Percentiles rank a stretch among this genome's conserved stretches.
Conservation (phyloP, 164 flowering plant genomes). For the Magnolia sinica region DNA sequence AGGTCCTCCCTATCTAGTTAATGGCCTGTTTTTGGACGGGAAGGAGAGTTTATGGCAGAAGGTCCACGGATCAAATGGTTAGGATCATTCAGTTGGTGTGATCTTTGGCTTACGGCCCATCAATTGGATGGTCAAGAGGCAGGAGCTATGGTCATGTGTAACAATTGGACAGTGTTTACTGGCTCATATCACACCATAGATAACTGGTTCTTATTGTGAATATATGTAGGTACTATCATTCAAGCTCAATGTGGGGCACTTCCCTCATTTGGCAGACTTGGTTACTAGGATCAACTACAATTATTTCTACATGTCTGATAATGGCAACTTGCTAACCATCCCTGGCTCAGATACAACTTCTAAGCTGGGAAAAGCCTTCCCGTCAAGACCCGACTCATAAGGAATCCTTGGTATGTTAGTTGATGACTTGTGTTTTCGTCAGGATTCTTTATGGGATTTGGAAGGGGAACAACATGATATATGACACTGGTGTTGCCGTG, state of each 20-base stretch:
- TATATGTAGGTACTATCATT: constrained; percentile 78
- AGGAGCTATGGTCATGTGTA: background rate
- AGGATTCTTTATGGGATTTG: too few relatives aligned
- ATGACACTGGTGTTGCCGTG: too few relatives aligned
- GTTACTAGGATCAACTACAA: constrained; percentile 94
- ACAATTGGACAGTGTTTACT: background rate
- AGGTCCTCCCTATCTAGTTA: background rate
- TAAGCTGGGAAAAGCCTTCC: constrained; percentile 44
- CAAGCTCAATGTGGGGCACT: constrained; percentile 91
- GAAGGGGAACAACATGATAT: too few relatives aligned
- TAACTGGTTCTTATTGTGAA: background rate
- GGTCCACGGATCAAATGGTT: background rate
- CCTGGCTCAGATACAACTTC: constrained; percentile 52
- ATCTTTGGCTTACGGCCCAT: background rate
- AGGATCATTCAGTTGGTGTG: background rate
- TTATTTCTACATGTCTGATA: constrained; percentile 86
- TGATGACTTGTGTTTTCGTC: too few relatives aligned
- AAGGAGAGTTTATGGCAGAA: background rate
- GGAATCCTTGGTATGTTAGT: background rate
- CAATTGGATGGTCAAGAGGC: background rate
- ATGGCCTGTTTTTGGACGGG: background rate
- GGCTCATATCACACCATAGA: background rate
- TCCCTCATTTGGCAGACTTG: constrained; percentile 95
- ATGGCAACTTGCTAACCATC: constrained; percentile 61
- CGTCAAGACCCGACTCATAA: constrained; percentile 23